Percentiles rank a stretch among this genome's conserved stretches.
These are phyloP conservation scores for Eimeria praecox DNA, from an alignment of 169 alveolate species.

Conservation along the genomic window DNA sequence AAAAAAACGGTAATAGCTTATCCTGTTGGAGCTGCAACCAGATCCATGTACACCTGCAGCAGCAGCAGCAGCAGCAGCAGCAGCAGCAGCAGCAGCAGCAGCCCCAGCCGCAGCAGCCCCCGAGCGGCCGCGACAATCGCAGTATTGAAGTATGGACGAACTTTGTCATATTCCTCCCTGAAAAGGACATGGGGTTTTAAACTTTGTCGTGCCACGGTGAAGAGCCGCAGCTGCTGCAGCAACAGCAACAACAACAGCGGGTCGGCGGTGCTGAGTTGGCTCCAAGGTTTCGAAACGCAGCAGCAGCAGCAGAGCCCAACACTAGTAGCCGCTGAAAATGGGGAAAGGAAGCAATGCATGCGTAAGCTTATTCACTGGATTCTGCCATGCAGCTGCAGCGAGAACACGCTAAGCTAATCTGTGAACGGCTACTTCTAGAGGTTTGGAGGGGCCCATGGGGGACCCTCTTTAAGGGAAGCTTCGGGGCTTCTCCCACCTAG, in stretches of 20 bases:
- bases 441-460: not conserved
- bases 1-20: not conserved
- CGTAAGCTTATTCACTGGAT: slow-evolving; percentile 49
- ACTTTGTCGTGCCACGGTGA: not conserved
- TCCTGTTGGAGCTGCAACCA: not conserved
- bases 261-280: not conserved
- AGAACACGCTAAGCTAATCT: not conserved
- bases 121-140: not conserved
- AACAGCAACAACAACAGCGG: slow-evolving; percentile 27
- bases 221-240: slow-evolving; percentile 19
- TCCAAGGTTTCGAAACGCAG: not conserved
- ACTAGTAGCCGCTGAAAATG: slow-evolving; percentile 46
- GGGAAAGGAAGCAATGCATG: slow-evolving; percentile 83
- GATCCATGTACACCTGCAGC: not conserved
- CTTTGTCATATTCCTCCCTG: not conserved
- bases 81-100: not conserved
- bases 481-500: not conserved
- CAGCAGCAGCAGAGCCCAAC: not conserved
- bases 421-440: not conserved
- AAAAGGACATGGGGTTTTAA: not conserved
- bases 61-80: not conserved
- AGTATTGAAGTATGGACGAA: not conserved
- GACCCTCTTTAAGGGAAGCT: not conserved
- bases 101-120: not conserved
- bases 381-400: slow-evolving; percentile 2